Base-by-base conservation (phyloP, 2,329 filamentous ascomycete genomes). In the Sarocladium brachiariae region DNA sequence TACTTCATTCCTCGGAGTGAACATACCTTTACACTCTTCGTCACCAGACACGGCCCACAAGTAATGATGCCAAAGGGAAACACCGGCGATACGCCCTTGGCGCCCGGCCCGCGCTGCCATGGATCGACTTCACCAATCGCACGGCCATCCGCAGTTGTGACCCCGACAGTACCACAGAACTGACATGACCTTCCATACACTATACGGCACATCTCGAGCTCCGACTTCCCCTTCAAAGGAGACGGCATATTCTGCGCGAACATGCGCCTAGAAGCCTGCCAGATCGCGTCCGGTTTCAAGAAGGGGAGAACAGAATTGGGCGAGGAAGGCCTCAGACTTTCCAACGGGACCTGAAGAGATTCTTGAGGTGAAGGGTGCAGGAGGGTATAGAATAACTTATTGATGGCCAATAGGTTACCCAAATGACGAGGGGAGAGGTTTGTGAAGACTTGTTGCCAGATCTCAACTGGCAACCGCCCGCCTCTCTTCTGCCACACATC, bases 151-250 rank as follows among this genome's bases (percentile, higher is more conserved):
- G 37, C 41, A 53, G 50, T 54, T 60, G 50, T 38, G 55, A 61
- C 64, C 47, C 56, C 58, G 54, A 16, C 11, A 25, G 72, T 78
- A 50, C 68, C 70, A 66, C 89, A 93, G 57, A 83, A 80, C 60
- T 91, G 83, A 64, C 89, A 95, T 50, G 62, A 67, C 25, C 62
- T 70, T 45, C 79, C 77, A 64, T 80, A 83, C 31, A 81, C 73
- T 48, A 93, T 70, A 59, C 78, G 79, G 79, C 88, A 89, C 86
- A 91, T 91, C 37, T 84, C 78, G 56, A 87, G 70, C 65, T 93
- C 88, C 37, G 79, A 78, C 61, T 77, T 78, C 52, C 74, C 76
- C 49, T 71, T 69, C 47, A 92, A 72, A 24, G 87, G 87, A 51
- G 75, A 74, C 43, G 88, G 88, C 71, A 90, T 80, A 56, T 77